phyloP scores from a whole-genome alignment of 2,329 filamentous ascomycete species.

The Dactylellina leptospora region DNA sequence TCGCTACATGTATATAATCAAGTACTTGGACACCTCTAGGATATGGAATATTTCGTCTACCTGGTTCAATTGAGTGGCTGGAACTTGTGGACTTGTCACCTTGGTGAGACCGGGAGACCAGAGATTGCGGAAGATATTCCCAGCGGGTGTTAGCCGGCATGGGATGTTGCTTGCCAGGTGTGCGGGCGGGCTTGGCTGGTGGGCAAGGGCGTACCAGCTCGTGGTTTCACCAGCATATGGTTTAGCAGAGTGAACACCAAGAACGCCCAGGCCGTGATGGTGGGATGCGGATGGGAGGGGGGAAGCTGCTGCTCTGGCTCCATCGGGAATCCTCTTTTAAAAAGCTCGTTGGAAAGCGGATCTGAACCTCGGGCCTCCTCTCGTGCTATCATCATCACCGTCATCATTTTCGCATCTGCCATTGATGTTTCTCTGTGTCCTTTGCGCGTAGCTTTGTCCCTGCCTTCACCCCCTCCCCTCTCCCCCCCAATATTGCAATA shows the following conservation, averaged over 20 bases:
- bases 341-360: slow-evolving; percentile 13
- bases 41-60: too few species aligned
- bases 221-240: not conserved
- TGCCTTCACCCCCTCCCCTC: too few species aligned
- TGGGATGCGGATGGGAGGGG: slow-evolving; percentile 29
- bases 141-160: not conserved
- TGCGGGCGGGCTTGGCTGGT: slow-evolving; percentile 34
- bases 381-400: slow-evolving; percentile 8
- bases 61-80: too few species aligned
- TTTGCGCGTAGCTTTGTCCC: too few species aligned
- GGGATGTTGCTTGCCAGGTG: slow-evolving; percentile 13
- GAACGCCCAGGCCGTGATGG: slow-evolving; percentile 51
- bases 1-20: too few species aligned
- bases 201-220: slow-evolving; percentile 10
- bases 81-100: too few species aligned
- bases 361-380: not conserved
- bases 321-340: slow-evolving; percentile 16
- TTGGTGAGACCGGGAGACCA: too few species aligned
- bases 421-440: too few species aligned
- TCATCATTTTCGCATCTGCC: too few species aligned
- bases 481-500: too few species aligned
- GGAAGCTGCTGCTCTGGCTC: not conserved
- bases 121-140: too few species aligned
- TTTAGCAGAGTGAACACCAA: slow-evolving; percentile 47
- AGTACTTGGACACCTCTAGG: too few species aligned